Conservation (phyloP, 208 protist species). For the Balamuthia mandrillaris region DNA sequence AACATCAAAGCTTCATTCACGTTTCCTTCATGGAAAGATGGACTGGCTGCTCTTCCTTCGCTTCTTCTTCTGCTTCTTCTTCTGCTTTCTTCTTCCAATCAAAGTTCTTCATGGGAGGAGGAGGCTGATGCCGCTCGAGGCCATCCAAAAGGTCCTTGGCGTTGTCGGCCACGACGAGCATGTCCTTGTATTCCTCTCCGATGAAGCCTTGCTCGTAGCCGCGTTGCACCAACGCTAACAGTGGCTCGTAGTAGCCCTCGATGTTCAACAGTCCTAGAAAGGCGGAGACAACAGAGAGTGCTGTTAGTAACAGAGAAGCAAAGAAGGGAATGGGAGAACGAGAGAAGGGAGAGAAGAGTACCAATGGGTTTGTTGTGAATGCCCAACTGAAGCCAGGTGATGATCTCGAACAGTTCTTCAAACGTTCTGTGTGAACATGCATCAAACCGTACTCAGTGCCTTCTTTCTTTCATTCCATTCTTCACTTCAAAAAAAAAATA, state of each 20-base stretch:
- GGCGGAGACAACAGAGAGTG: background rate
- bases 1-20: no score
- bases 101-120: no score
- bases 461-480: no score
- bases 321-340: no score
- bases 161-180: background rate
- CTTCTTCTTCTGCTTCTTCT: no score
- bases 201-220: background rate
- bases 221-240: background rate
- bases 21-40: no score
- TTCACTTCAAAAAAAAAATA: no score
- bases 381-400: slow-evolving; percentile 18
- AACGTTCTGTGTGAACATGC: background rate
- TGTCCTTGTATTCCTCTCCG: background rate
- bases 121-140: no score
- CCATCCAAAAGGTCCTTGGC: no score
- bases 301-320: background rate
- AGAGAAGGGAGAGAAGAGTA: no score
- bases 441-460: background rate
- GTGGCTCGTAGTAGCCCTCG: background rate
- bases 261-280: background rate
- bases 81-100: no score
- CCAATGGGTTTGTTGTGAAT: slow-evolving; percentile 9
- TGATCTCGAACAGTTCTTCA: slow-evolving; percentile 24
- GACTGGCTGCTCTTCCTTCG: no score